Evolutionary conservation across 2,329 filamentous ascomycete genomes (phyloP).

Genomic region (Onygenales sp.): DNA sequence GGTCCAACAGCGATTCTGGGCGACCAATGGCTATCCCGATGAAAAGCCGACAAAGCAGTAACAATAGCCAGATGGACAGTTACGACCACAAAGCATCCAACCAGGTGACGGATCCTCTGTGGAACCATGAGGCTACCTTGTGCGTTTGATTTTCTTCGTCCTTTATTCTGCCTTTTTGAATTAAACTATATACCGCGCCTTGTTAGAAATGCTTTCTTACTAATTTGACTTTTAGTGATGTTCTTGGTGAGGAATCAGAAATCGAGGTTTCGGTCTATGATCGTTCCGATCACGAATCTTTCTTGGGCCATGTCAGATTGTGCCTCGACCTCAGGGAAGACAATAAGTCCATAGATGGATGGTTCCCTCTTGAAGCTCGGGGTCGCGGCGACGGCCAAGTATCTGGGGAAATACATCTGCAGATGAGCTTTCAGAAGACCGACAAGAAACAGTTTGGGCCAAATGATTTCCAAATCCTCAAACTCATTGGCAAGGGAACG

Average conservation of each 20-base stretch:
- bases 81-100: slow-evolving; percentile 50
- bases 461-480: slow-evolving; percentile 90
- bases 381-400: slow-evolving; percentile 70
- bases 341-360: slow-evolving; percentile 65
- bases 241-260: slow-evolving; percentile 81
- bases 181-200: neutral
- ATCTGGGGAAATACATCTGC: slow-evolving; percentile 77
- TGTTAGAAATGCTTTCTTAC: slow-evolving; percentile 10
- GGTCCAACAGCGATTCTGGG: slow-evolving; percentile 71
- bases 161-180: neutral
- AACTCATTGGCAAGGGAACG: slow-evolving; percentile 94
- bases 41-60: slow-evolving; percentile 92
- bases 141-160: slow-evolving; percentile 42
- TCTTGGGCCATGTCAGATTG: slow-evolving; percentile 82
- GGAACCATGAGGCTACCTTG: slow-evolving; percentile 95
- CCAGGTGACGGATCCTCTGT: slow-evolving; percentile 73
- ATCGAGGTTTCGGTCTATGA: slow-evolving; percentile 94
- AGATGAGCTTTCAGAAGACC: slow-evolving; percentile 73
- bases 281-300: slow-evolving; percentile 72
- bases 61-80: slow-evolving; percentile 69
- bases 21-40: slow-evolving; percentile 91
- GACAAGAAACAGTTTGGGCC: slow-evolving; percentile 90
- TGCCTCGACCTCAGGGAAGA: slow-evolving; percentile 60
- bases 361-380: slow-evolving; percentile 73
- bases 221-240: slow-evolving; percentile 55